Conservation (phyloP, 2,329 filamentous ascomycete species). For the Stagonosporopsis rhizophila region DNA sequence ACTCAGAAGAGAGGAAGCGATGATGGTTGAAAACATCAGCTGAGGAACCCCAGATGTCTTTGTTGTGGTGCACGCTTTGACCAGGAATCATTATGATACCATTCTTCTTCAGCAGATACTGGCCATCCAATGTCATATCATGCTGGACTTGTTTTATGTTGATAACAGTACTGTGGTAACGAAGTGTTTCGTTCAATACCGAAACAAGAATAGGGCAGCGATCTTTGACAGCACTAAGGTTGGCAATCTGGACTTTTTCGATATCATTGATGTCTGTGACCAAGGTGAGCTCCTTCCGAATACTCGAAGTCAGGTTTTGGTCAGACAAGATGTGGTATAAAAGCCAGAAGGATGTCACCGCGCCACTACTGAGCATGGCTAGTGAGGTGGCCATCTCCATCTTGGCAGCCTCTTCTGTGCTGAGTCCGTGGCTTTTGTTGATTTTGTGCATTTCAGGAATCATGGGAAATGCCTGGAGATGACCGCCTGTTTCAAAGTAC, state of each 20-base stretch:
- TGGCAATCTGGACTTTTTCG: conserved; percentile 24
- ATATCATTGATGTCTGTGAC: conserved; percentile 2
- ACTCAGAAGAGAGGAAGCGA: conserved; percentile 36
- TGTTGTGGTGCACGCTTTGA: conserved; percentile 41
- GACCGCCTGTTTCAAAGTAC: conserved; percentile 52
- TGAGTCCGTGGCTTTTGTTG: conserved; percentile 41
- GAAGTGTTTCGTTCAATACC: conserved; percentile 53
- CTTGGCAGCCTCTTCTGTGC: conserved; percentile 49
- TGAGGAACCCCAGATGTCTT: conserved; percentile 42
- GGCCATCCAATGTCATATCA: conserved; percentile 41
- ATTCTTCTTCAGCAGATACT: conserved; percentile 49
- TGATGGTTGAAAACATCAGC: conserved; percentile 43
- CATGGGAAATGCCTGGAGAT: conserved; percentile 50
- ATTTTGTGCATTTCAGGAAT: conserved; percentile 48
- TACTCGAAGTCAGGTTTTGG: conserved; percentile 33
- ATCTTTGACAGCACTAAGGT: conserved; percentile 46
- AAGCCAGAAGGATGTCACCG: conserved; percentile 53
- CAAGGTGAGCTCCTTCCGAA: conserved; percentile 41
- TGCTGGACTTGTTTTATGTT: conserved; percentile 48
- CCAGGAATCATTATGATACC: conserved; percentile 48
- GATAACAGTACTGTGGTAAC: conserved; percentile 49
- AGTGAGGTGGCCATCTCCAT: conserved; percentile 53
- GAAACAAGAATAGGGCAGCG: conserved; percentile 52
- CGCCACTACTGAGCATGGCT: conserved; percentile 53
- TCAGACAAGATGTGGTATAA: conserved; percentile 49